These are phyloP conservation scores for Lentinula detonsa DNA, from an alignment of 768 basidiomycete genomes.

Conservation along the genomic window DNA sequence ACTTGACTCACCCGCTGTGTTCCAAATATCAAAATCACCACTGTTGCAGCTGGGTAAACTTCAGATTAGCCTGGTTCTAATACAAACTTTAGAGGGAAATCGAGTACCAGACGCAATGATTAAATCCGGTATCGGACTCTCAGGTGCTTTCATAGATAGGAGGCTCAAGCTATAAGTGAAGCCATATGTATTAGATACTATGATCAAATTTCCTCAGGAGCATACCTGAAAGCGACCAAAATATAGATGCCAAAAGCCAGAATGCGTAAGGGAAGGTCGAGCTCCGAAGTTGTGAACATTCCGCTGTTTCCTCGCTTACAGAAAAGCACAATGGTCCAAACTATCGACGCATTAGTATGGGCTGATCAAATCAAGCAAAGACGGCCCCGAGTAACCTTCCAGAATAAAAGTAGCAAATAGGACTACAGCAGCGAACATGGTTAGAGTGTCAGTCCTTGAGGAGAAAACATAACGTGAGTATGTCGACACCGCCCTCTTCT, in stretches of 20 bases:
- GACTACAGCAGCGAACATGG: slow-evolving; percentile 30
- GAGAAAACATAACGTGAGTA: neutral
- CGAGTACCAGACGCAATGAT: slow-evolving; percentile 36
- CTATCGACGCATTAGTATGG: slow-evolving; percentile 16
- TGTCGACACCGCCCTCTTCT: neutral
- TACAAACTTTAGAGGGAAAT: neutral
- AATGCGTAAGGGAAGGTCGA: slow-evolving; percentile 40
- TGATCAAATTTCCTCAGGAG: neutral
- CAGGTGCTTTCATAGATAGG: slow-evolving; percentile 35
- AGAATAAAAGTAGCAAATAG: slow-evolving; percentile 31
- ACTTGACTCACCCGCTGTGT: slow-evolving; percentile 29
- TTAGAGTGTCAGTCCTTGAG: slow-evolving; percentile 32
- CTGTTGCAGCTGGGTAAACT: slow-evolving; percentile 29
- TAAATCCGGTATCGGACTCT: slow-evolving; percentile 41
- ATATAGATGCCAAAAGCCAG: slow-evolving; percentile 38
- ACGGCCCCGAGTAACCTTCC: slow-evolving; percentile 23
- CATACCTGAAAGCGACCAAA: slow-evolving; percentile 34
- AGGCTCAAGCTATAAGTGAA: slow-evolving; percentile 31
- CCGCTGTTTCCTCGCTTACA: slow-evolving; percentile 21
- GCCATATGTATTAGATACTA: neutral
- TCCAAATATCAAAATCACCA: slow-evolving; percentile 40
- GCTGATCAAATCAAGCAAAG: neutral
- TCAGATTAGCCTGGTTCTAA: neutral
- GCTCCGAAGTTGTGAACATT: slow-evolving; percentile 24
- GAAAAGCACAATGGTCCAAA: slow-evolving; percentile 33